phyloP scores from a whole-genome alignment of 352 stramenopile genomes.

The Phytophthora fragariaefolia region DNA sequence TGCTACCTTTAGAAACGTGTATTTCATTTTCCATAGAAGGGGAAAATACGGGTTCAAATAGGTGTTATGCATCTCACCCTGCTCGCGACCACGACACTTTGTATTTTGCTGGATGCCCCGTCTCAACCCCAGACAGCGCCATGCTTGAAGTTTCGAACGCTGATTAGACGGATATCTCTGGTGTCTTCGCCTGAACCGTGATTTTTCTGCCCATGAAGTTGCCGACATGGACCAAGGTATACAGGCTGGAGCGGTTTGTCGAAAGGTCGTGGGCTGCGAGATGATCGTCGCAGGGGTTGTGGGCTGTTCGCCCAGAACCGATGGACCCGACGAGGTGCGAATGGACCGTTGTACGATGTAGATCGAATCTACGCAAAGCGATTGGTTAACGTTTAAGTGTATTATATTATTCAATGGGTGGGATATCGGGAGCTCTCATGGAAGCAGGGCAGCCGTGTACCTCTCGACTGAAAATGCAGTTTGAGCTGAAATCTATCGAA shows the following conservation, averaged over 20 bases:
- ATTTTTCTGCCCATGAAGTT: no score
- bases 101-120: no score
- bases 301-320: neutral
- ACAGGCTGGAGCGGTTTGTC: neutral
- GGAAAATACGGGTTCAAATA: neutral
- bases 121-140: no score
- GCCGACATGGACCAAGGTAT: neutral
- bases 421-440: neutral
- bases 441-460: neutral
- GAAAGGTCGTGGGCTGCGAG: neutral
- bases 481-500: neutral
- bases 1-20: no score
- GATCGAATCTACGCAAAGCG: neutral
- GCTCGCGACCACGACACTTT: no score
- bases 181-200: no score
- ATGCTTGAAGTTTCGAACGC: no score
- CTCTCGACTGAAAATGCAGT: neutral
- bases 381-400: neutral
- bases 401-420: neutral
- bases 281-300: neutral
- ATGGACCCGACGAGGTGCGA: neutral
- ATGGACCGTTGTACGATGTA: neutral
- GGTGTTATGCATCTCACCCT: neutral
- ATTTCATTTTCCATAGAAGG: no score
- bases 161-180: no score